Evolutionary conservation across 345 rosid species (phyloP).

Genomic region (Sonneratia alba): DNA sequence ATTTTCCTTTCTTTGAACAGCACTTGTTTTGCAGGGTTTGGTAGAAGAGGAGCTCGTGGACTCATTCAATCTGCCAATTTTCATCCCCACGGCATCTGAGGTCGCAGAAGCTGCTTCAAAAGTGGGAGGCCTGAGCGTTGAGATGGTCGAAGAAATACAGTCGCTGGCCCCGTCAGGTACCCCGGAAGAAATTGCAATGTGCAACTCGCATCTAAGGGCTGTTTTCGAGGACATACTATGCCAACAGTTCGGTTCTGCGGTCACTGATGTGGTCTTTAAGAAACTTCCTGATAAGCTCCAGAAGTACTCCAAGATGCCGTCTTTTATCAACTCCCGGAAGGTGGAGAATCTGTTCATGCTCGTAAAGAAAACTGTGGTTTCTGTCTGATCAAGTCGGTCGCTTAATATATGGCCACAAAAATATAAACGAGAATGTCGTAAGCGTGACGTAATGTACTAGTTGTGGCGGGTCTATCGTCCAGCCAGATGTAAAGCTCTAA

Average conservation of each 20-base stretch:
- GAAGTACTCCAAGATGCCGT: background rate
- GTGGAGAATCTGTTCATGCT: background rate
- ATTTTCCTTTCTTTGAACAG: no score
- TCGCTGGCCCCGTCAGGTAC: background rate
- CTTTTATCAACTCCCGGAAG: background rate
- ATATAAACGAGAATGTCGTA: no score
- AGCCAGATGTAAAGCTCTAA: no score
- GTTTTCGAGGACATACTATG: background rate
- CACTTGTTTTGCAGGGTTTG: background rate
- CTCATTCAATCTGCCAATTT: conserved; percentile 10
- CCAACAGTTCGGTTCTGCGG: conserved; percentile 22
- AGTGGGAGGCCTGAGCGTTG: conserved; percentile 3
- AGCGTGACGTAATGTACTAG: no score
- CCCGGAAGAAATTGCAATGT: background rate
- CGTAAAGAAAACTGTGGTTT: background rate
- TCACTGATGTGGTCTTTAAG: conserved; percentile 18
- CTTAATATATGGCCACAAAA: no score
- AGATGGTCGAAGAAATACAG: background rate
- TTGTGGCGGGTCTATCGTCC: no score
- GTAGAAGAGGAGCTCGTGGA: background rate
- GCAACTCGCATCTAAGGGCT: conserved; percentile 7
- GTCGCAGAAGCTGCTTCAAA: background rate
- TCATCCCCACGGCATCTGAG: background rate
- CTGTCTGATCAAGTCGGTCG: no score
- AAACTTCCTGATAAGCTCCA: conserved; percentile 15